Conservation (phyloP, 441 rosid species). For the Metrosideros polymorpha region DNA sequence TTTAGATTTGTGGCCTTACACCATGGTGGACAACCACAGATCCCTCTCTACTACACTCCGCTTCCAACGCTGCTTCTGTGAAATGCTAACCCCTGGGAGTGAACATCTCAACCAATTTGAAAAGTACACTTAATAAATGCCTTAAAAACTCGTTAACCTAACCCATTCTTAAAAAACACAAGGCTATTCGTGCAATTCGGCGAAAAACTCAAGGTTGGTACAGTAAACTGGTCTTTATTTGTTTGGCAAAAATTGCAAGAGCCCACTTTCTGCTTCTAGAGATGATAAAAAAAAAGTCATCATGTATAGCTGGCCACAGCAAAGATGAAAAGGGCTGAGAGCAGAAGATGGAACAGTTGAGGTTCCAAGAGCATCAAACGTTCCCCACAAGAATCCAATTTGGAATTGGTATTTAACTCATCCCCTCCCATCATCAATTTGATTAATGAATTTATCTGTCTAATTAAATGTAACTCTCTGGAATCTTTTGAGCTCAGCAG, state of each 20-base stretch:
- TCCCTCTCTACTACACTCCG: not conserved
- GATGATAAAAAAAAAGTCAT: not conserved
- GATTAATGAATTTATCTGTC: not conserved
- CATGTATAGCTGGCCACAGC: not conserved
- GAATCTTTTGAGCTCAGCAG: not conserved
- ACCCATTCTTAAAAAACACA: not conserved
- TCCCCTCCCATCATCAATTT: not conserved
- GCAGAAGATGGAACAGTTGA: not conserved
- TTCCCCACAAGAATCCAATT: not conserved
- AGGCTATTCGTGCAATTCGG: not conserved
- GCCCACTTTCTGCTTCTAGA: not conserved
- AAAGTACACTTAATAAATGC: not conserved
- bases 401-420: not conserved
- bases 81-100: not conserved
- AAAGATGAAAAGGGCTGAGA: not conserved
- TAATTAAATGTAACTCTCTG: not conserved
- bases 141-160: not conserved
- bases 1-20: not conserved
- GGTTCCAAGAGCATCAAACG: not conserved
- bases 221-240: not conserved
- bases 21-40: too few relatives aligned
- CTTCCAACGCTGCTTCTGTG: not conserved
- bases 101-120: not conserved
- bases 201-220: not conserved
- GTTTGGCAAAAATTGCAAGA: not conserved